Base-by-base conservation (phyloP, 2,329 filamentous ascomycete species). In the Aspergillus sergii region DNA sequence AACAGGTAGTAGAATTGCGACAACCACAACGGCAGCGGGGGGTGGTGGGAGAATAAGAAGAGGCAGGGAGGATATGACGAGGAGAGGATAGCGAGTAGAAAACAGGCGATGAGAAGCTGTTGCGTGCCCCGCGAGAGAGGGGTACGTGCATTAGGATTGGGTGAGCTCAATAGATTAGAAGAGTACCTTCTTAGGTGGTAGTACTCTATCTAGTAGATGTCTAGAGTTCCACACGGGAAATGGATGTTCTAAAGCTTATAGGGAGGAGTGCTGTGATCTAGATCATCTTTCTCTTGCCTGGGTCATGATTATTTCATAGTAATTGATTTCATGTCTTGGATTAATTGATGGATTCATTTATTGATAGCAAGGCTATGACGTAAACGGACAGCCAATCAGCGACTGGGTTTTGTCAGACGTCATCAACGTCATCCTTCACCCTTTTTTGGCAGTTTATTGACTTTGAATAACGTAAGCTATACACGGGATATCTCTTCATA, bases 11-110 rank as follows among this genome's bases (percentile, higher is more conserved):
- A 30, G 61, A 66, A 58, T 61, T 63, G 26, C 66, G 70, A 63
- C 63, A 71, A 56, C 67, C 66, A 66, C 71, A 73, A 45, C 62
- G 66, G 68, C 69, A 72, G 57, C 46, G 56, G 32, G 59, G 23
- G 30, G 16, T 54, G 39, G 39, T 21, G 10, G 58, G 58, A 34
- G 53, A 56, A 34, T n/a, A 57, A 12, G 8, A 58, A 41, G 10
- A 30, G 26, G 53, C 36, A 39, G 59, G 23, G 45, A 26, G 34
- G 26, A 46, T n/a, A 59, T 54, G 61, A 57, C 57, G 57, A 54
- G 51, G 59, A 56, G 57, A 59, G 59, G 41, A 67, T 45, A 63
- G 57, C 57, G 53, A 62, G 61, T 36, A 30, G 46, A 57, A n/a
- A 61, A 60, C 59, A 58, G 61, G 39, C 46, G 58, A 61, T 28